Percentiles rank a stretch among this genome's conserved stretches.
Conservation (phyloP, 805 yeast genomes). For the Lipomyces spencermartinsiae region DNA sequence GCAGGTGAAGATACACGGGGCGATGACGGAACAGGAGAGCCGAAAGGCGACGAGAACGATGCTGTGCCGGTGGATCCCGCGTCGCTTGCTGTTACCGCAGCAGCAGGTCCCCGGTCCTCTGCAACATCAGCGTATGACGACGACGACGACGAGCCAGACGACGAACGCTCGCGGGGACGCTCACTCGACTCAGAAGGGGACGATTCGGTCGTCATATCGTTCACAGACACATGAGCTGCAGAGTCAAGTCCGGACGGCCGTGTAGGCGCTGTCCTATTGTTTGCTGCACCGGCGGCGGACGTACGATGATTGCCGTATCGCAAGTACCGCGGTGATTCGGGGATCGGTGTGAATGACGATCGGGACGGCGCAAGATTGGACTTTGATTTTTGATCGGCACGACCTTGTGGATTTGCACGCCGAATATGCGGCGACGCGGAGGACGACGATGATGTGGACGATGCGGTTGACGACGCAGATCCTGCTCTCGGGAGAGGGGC, state of each 20-base stretch:
- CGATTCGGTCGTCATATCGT: neutral
- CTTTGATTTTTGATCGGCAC: neutral
- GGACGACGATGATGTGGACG: conserved; percentile 19
- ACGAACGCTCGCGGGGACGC: neutral
- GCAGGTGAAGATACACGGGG: conserved; percentile 41
- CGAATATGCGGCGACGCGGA: conserved; percentile 5
- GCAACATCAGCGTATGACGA: conserved; percentile 15
- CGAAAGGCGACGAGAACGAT: neutral
- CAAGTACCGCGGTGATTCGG: conserved; percentile 6
- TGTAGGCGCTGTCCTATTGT: neutral
- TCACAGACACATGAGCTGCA: neutral
- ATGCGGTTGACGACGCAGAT: conserved; percentile 8
- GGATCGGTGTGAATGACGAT: conserved; percentile 5
- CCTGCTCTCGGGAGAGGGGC: neutral
- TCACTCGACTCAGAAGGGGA: neutral
- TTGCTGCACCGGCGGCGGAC: neutral
- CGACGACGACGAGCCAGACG: conserved; percentile 9
- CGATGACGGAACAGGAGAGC: conserved; percentile 4
- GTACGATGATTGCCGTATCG: neutral
- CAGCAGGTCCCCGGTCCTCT: neutral
- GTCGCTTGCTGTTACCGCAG: neutral
- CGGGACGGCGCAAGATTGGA: neutral
- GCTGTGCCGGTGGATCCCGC: neutral
- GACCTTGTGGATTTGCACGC: neutral
- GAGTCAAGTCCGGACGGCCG: neutral